Base-by-base conservation (phyloP, 495 filamentous ascomycete genomes). In the Penicillium maclennaniae region DNA sequence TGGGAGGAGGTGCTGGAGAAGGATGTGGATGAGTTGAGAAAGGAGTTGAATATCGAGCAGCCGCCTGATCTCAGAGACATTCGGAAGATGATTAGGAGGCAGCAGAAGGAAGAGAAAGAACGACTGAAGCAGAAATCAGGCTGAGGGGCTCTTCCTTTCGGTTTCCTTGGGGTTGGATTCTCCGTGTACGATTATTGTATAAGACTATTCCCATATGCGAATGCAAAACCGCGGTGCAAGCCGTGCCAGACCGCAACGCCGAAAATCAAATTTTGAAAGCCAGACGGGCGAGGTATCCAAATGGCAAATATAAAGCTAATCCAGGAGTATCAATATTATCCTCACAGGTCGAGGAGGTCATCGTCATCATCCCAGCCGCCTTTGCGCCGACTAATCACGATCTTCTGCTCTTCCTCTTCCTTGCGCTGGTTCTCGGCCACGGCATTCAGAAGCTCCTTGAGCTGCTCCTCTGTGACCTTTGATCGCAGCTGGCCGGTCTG, bases 1-100 rank as follows among this genome's bases (percentile, higher is more conserved):
- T 98, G 95, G 95, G 93, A 98, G 75, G 92, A 97, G 78, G 78
- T 93, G 67, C 66, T 98, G 62, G 86, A 91, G 74, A 87, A 83
- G 55, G 85, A 92, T 75, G 91, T 96, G 26, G 79, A 84, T 41
- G 87, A 82, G 55, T 60, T 97, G 61, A 77, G 93, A 59, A 58
- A 47, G 14, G 79, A 90, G 68, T 59, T 97, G 58, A 83, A 88
- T 7, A 87, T 97, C 47, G 91, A 97, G 74, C 83, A 77, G 61
- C 95, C 95, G 53, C 90, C 91, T 14, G 92, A 98, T 79, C 70
- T 97, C 72, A 80, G 93, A 53, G 81, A 84, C 41, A 92, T 89
- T 14, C 75, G 93, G 63, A 86, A 79, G 69, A 72, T 75, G 70
- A 80, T 87, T 54, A 80, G 83, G 56, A 81, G 82, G 59, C 80